Percentiles rank a stretch among this genome's conserved stretches.
Evolutionary conservation across 2,329 filamentous ascomycete genomes (phyloP).

Genomic region (Scopulariopsis brevicaulis): DNA sequence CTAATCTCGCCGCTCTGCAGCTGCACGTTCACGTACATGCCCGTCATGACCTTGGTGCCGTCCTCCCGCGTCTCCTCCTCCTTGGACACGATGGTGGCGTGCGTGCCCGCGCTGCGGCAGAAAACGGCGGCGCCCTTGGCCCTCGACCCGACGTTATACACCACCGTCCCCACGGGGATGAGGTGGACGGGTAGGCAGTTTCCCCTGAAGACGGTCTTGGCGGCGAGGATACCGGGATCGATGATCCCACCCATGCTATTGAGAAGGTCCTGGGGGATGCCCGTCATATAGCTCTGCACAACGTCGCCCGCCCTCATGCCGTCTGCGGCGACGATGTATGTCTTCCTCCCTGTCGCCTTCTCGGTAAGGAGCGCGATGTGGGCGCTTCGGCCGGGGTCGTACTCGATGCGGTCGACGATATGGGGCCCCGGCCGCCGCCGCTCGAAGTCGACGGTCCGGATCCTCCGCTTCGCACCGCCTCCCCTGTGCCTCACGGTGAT

Average conservation of each 20-base stretch:
- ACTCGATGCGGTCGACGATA: constrained; percentile 85
- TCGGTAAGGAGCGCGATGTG: constrained; percentile 83
- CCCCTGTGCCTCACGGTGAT: constrained; percentile 87
- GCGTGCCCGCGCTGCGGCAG: constrained; percentile 89
- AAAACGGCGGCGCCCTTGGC: constrained; percentile 71
- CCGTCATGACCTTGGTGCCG: constrained; percentile 49
- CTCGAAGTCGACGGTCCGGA: constrained; percentile 83
- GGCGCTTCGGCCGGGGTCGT: constrained; percentile 85
- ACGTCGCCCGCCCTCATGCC: constrained; percentile 86
- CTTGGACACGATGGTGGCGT: constrained; percentile 80
- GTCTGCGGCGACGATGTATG: constrained; percentile 91
- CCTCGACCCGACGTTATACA: constrained; percentile 79
- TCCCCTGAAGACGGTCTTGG: constrained; percentile 85
- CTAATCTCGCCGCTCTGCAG: constrained; percentile 90
- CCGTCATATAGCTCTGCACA: constrained; percentile 82
- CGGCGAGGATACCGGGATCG: constrained; percentile 91
- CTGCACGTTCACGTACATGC: constrained; percentile 71
- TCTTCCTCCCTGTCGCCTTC: constrained; percentile 61
- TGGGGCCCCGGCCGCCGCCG: constrained; percentile 72
- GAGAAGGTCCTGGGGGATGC: constrained; percentile 78
- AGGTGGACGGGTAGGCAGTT: constrained; percentile 95
- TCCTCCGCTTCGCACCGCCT: constrained; percentile 83
- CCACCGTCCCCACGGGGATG: constrained; percentile 85
- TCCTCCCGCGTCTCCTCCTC: constrained; percentile 60
- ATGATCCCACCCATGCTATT: constrained; percentile 86